Evolutionary conservation across 495 filamentous ascomycete species (phyloP), one percentile per base, ranked within the genome.

Genomic region (Monascus purpureus): DNA sequence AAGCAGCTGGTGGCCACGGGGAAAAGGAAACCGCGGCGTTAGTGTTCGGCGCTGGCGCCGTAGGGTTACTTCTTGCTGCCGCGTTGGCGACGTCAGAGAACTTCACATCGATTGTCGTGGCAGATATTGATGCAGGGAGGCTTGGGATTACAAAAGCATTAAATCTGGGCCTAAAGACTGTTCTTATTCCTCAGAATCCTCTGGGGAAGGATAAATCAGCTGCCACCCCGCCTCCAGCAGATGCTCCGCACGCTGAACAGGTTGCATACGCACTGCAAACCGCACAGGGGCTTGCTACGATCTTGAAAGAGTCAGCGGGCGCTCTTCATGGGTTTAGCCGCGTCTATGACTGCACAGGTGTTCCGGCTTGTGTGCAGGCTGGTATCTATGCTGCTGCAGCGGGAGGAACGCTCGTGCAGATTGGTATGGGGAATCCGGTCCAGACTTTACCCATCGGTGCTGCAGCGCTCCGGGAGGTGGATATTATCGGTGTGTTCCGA

Each of bases 371-470:
- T 49, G 74, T 90, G 41, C 84, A 93, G 52, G 80, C 85, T 1
- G 73, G 77, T 2, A 82, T 95, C 26, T 93, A 88, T 42, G 81
- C 80, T 6, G 77, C 82, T 8, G 65, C 70, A 6, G 65, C 87
- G 0, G 87, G 86, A 8, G 83, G 85, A 7, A 75, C 78, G 39
- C 65, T 94, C 23, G 73, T 94, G 41, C 76, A 93, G 57, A 77
- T 95, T 13, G 87, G 87, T 3, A 94, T 94, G 84, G 87, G 87
- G n/a, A 82, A 75, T 3, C 86, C 87, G 0, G 70, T 92, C 25
- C 82, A 90, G 59, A 92, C 82, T 0, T 61, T 93, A 4, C 85
- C 85, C 3, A 67, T 94, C 33, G 83, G 77, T 1, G 80, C 82
- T 0, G 87, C 87, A 9, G 82, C 86, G 23, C 57, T 92, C 31